Evolutionary conservation across 768 basidiomycete genomes (phyloP).

Genomic region (Cytidiella melzeri): DNA sequence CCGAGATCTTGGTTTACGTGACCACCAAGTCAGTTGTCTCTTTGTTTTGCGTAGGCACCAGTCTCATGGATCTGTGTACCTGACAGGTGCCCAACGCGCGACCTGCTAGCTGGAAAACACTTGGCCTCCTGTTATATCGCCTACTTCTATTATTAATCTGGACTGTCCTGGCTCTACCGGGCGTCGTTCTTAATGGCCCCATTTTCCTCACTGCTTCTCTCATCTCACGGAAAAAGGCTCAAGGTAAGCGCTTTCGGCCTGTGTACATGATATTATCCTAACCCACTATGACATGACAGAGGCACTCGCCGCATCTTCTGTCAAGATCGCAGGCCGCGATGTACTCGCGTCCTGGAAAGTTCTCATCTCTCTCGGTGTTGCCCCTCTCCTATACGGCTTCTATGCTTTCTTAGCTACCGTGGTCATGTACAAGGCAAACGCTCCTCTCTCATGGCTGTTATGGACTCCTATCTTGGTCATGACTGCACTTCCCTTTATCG

Average conservation of each 20-base stretch:
- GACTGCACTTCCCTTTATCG: constrained; percentile 74
- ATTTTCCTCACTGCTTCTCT: constrained; percentile 92
- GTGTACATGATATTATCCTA: background rate
- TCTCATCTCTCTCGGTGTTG: constrained; percentile 81
- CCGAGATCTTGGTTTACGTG: constrained; percentile 83
- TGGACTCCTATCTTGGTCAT: constrained; percentile 74
- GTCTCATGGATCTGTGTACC: background rate
- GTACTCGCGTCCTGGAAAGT: constrained; percentile 97
- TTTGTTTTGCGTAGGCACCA: too few relatives aligned
- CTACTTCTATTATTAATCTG: constrained; percentile 70
- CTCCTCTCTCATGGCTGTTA: constrained; percentile 55
- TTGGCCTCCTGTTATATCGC: constrained; percentile 80
- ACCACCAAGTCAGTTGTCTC: constrained; percentile 67
- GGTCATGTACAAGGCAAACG: constrained; percentile 60
- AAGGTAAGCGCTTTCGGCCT: constrained; percentile 45
- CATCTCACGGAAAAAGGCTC: constrained; percentile 79
- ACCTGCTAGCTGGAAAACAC: constrained; percentile 77
- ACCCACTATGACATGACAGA: constrained; percentile 41
- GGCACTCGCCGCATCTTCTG: constrained; percentile 89
- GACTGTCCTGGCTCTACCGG: constrained; percentile 81
- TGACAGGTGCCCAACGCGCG: constrained; percentile 77
- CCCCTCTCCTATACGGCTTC: constrained; percentile 76
- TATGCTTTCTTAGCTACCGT: constrained; percentile 77
- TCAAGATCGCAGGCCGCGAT: constrained; percentile 90
- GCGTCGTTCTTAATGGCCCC: constrained; percentile 84